Base-by-base conservation (phyloP, 306 rosid species). In the Acacia confusa region DNA sequence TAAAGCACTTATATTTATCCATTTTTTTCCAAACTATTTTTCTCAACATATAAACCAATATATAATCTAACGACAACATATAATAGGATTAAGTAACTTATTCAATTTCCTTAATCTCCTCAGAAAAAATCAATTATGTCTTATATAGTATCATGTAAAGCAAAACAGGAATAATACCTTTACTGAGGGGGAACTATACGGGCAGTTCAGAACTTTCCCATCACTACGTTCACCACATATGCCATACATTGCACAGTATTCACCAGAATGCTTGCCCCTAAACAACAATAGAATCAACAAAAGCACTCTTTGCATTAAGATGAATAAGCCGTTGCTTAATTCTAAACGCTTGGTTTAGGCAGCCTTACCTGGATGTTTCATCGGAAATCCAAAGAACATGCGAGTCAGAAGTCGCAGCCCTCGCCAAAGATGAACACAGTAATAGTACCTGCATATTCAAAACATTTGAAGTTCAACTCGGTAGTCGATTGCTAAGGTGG, bases 221-320 rank as follows among this genome's bases (percentile, higher is more conserved):
- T 95, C 99, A 52, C 92, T 89, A 70, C 97, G 91, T 72, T 89
- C 88, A 67, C 95, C 99, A 70, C 99, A 95, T 63, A 93, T 90
- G 88, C 84, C 97, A 86, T 91, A 95, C 99, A 95, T 95, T 53
- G 99, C 95, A 88, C 99, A 95, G 86, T 90, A 95, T 77, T 89
- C 97, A 79, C 75, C 38, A 43, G 94, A 85, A 82, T 95, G 97
- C 34, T 55, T 85, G 77, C 82, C 86, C 86, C 97, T 94, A 79
- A 73, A 38, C 55, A 84, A 14, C 55, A 48, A 73, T 6, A 73
- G 30, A 77, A 77, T 75, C 77, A 44, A 81, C 30, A 22, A 74
- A 32, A 41, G 52, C 45, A 79, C 20, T 69, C 20, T 15, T 77
- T 45, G 41, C 55, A 17, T 80, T 24, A 32, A 27, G 47, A 47